Evolutionary conservation across 164 flowering plant species (phyloP), one percentile per base, ranked within the genome.

Genomic region (Umbellularia californica): DNA sequence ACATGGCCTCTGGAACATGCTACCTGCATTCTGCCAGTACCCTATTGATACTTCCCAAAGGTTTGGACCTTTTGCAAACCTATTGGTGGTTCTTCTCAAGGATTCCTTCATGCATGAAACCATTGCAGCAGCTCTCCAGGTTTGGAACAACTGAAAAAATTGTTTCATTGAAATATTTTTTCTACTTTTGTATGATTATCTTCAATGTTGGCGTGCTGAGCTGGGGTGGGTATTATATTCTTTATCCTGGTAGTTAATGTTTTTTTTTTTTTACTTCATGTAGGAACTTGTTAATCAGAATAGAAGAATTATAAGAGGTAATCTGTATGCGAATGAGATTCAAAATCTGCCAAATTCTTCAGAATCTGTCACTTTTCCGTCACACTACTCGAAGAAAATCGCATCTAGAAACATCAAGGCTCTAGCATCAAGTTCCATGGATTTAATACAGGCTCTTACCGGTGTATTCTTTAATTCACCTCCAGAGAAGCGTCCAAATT

Each of bases 271-370:
- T 3, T 15, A 20, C 60, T 52, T 15, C 4, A 33, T 75, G 14
- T 72, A 94, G 97, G 88, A 83, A 77, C 92, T 94, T 81, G 91
- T 94, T 73, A 87, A 87, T 74, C 84, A 86, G 81, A 92, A 92
- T 79, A 86, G 65, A 82, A 77, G 73, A 65, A 76, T 77, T 67
- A 79, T 86, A 70, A 12, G 69, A 51, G 77, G 82, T 58, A 75
- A 62, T 65, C 30, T 70, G 15, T 77, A 68, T 70, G 68, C 69
- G 70, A 77, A 28, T 58, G 81, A 77, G 62, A 50, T 17, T 70
- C 51, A 23, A 60, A 72, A 73, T 65, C 41, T 65, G 23, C 73
- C 79, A 58, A 77, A 28, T 71, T 69, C 65, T 15, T 0, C 58
- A 24, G 82, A 80, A 78, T 69, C 73, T 52, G 60, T 22, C 70